Conservation (phyloP, 257 asterid species). For the Nicotiana undulata region DNA sequence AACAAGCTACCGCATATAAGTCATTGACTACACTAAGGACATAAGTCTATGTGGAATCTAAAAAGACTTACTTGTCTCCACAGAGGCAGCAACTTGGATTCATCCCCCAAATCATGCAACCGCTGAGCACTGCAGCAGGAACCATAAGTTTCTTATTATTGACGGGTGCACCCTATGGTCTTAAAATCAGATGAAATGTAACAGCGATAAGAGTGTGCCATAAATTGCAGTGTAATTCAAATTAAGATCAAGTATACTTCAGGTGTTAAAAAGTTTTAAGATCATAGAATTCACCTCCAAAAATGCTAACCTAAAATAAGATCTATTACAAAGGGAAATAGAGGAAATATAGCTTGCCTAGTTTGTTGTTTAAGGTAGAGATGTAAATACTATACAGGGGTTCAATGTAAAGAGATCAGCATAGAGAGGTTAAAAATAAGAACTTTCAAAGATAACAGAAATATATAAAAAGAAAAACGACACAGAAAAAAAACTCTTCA, state of each 20-base stretch:
- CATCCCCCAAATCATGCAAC: slow-evolving; percentile 82
- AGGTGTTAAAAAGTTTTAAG: background rate
- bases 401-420: background rate
- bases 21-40: background rate
- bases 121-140: slow-evolving; percentile 58
- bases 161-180: background rate
- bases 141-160: slow-evolving; percentile 8
- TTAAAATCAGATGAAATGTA: background rate
- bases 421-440: background rate
- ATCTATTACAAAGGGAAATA: background rate
- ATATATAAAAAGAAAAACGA: background rate
- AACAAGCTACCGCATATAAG: background rate
- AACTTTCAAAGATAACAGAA: background rate
- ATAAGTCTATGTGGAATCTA: background rate
- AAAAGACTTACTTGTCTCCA: slow-evolving; percentile 78
- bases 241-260: background rate
- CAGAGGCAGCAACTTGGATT: slow-evolving; percentile 85
- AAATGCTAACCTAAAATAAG: background rate
- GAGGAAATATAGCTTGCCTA: background rate
- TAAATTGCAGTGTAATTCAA: background rate
- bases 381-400: background rate
- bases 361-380: background rate
- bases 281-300: background rate
- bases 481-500: background rate
- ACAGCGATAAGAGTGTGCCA: background rate